phyloP scores from a whole-genome alignment of 805 yeast genomes.

The Naumovozyma baii region DNA sequence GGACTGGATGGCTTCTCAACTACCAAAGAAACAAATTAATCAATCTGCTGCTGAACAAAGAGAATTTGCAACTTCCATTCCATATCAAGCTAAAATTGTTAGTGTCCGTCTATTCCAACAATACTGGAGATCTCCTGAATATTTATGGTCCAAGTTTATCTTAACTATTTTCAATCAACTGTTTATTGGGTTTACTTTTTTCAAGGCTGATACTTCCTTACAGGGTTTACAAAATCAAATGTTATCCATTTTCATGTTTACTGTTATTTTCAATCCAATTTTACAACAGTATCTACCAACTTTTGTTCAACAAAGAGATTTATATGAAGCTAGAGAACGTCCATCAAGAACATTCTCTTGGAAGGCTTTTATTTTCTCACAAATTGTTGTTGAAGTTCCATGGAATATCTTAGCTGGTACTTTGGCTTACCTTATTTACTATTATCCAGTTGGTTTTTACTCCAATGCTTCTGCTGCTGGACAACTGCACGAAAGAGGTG shows the following conservation, averaged over 20 bases:
- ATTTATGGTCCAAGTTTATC: constrained; percentile 48
- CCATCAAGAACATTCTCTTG: constrained; percentile 65
- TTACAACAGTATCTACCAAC: constrained; percentile 56
- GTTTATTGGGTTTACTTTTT: constrained; percentile 68
- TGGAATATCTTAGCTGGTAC: constrained; percentile 56
- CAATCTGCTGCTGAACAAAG: constrained; percentile 25
- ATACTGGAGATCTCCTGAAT: constrained; percentile 58
- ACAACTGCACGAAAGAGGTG: constrained; percentile 44
- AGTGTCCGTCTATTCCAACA: constrained; percentile 50
- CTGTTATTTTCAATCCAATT: constrained; percentile 45
- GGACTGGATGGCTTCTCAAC: constrained; percentile 52
- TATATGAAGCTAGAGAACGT: constrained; percentile 65
- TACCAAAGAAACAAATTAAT: constrained; percentile 32
- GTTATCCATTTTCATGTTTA: constrained; percentile 65
- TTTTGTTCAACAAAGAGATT: constrained; percentile 50
- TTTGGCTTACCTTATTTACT: constrained; percentile 50
- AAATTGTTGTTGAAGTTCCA: constrained; percentile 57
- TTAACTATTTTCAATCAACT: constrained; percentile 48
- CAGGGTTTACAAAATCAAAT: constrained; percentile 78
- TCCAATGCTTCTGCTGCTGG: constrained; percentile 47
- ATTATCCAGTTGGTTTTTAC: constrained; percentile 65
- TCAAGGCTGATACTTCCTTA: constrained; percentile 50
- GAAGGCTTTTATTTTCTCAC: constrained; percentile 52
- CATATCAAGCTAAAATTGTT: constrained; percentile 37
- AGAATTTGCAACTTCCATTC: constrained; percentile 38